Evolutionary conservation across 371 early-diverging fungal species (phyloP).

Genomic region (Rhizopus arrhizus): DNA sequence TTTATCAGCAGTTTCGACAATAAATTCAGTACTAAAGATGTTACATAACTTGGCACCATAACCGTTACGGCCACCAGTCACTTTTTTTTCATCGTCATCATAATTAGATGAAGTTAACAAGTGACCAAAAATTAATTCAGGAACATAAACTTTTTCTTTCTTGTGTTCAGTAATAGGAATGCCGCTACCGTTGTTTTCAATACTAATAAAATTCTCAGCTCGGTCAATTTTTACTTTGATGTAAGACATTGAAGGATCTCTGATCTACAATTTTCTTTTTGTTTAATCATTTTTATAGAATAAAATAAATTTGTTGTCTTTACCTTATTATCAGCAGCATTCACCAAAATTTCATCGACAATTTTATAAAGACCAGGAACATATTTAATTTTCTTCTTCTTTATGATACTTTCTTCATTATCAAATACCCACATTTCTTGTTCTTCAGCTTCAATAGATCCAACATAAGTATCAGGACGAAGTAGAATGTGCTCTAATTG

Average conservation of each 20-base stretch:
- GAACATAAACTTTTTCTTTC: conserved; percentile 95
- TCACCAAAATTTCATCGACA: conserved; percentile 99
- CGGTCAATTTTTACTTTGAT: conserved; percentile 93
- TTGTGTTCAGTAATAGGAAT: conserved; percentile 97
- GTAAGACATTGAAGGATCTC: conserved; percentile 91
- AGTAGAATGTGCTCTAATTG: conserved; percentile 98
- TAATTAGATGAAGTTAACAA: conserved; percentile 99
- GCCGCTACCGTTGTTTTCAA: conserved; percentile 97
- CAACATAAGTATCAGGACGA: conserved; percentile 99
- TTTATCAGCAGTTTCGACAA: conserved; percentile 94
- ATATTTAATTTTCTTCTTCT: conserved; percentile 73
- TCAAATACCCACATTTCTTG: conserved; percentile 90
- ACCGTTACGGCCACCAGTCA: conserved; percentile 99
- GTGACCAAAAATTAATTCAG: conserved; percentile 99
- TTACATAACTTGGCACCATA: conserved; percentile 99
- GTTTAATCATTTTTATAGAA: background rate
- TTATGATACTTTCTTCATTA: conserved; percentile 66
- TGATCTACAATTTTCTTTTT: conserved; percentile 57
- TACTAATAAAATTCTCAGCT: conserved; percentile 82
- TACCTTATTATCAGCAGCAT: conserved; percentile 95
- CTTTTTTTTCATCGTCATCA: conserved; percentile 97
- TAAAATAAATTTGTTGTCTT: background rate
- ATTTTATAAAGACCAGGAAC: conserved; percentile 99
- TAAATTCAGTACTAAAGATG: conserved; percentile 97
- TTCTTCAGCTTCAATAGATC: conserved; percentile 89